Base-by-base conservation (phyloP, 139 green algal genomes). In the Desmodesmus armatus region DNA sequence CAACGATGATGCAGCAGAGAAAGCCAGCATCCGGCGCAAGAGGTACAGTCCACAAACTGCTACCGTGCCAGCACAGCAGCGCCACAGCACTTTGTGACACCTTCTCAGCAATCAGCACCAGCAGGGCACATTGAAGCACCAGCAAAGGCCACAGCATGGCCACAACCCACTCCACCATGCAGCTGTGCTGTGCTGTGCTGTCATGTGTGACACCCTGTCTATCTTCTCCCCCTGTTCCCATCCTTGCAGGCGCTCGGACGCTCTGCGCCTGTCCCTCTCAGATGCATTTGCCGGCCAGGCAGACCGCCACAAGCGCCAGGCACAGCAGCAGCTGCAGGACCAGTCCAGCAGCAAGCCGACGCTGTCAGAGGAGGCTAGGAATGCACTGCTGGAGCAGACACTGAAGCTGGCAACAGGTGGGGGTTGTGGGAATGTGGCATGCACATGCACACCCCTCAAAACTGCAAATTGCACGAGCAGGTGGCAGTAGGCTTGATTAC, bases 321-420 rank as follows among this genome's bases (percentile, higher is more conserved):
- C 15, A 17, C n/a, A 47, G 44, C 40, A 44, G 27, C 27, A 31
- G 27, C 6, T 67, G 27, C 29, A 75, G 40, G 40, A 84, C 62
- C 49, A 69, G 4, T 7, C 49, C 7, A 29, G 41, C 35, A 23
- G 31, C 15, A 58, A 43, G 0, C 35, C 67, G 4, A 75, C 39
- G 3, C 82, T 87, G 17, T 67, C 71, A 17, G 15, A 72, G 15
- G 71, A 79, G 4, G 82, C 63, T 19, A 55, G 82, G 11, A 49
- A 74, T 25, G 79, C 84, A 19, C 85, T 97, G 47, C 93, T 94
- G 73, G 70, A 87, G 21, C 93, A 96, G 78, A 96, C 93, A 87
- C 91, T 98, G 60, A 97, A 97, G 85, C 90, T 98, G 23, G 94
- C 95, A 11, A n/a, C n/a, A n/a, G n/a, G n/a, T n/a, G n/a, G n/a